These are phyloP conservation scores for Paraurostyla sp. DNA, from an alignment of 73 alveolate genomes.

Conservation along the genomic window DNA sequence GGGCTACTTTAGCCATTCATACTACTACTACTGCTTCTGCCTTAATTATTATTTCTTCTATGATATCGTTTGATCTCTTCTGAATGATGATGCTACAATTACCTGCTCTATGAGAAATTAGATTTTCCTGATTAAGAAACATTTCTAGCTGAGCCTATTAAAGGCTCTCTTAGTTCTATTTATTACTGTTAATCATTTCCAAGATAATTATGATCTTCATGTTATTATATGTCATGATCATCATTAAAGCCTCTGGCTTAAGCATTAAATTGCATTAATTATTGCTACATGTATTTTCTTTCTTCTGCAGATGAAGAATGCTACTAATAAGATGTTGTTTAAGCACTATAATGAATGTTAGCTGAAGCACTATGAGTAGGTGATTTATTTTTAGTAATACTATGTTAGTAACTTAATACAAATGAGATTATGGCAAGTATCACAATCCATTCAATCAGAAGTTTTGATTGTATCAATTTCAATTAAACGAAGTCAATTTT, in stretches of 20 bases:
- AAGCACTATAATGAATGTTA: background rate
- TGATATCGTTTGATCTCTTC: too few relatives aligned
- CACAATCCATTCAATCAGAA: background rate
- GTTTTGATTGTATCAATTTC: background rate
- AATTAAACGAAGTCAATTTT: background rate
- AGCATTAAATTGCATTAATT: constrained; percentile 1
- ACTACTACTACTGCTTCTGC: too few relatives aligned
- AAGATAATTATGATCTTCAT: background rate
- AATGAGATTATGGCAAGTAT: background rate
- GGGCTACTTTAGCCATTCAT: too few relatives aligned
- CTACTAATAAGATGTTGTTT: constrained; percentile 11
- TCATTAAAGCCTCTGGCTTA: background rate
- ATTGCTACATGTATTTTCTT: constrained; percentile 17
- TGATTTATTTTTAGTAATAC: background rate
- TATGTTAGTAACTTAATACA: background rate
- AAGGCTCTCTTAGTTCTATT: too few relatives aligned
- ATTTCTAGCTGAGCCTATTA: too few relatives aligned
- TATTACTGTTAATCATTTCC: background rate
- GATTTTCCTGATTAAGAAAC: too few relatives aligned
- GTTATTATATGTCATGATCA: background rate
- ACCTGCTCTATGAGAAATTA: too few relatives aligned
- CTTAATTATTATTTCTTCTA: too few relatives aligned
- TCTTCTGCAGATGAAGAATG: constrained; percentile 47
- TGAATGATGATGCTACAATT: too few relatives aligned
- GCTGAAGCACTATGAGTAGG: background rate